These are phyloP conservation scores for Mortierella sp. DNA, from an alignment of 371 early-diverging fungal species.

Conservation along the genomic window DNA sequence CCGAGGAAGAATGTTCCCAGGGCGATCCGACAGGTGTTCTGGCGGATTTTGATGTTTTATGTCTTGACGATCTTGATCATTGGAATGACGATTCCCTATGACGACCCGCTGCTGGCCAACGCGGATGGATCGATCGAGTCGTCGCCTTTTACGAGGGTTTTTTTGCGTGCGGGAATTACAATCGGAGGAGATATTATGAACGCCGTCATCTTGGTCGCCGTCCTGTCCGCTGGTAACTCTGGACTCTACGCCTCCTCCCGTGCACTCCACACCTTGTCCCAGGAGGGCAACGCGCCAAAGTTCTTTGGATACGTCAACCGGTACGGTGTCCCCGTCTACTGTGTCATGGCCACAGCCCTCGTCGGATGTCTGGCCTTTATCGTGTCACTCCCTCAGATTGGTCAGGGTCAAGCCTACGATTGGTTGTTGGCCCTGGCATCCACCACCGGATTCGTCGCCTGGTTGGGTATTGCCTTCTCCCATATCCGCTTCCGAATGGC, in stretches of 20 bases:
- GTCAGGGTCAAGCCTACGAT: constrained; percentile 59
- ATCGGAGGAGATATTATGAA: constrained; percentile 82
- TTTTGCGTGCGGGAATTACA: constrained; percentile 72
- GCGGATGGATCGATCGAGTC: constrained; percentile 58
- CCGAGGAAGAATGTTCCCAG: constrained; percentile 79
- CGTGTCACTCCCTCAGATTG: constrained; percentile 55
- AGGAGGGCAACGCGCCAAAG: constrained; percentile 75
- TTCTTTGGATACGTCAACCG: constrained; percentile 59
- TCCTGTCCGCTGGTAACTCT: constrained; percentile 82
- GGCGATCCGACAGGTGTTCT: constrained; percentile 79
- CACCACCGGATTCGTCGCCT: constrained; percentile 81
- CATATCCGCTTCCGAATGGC: constrained; percentile 87
- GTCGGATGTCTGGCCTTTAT: constrained; percentile 66
- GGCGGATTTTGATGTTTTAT: constrained; percentile 81
- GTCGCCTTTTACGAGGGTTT: constrained; percentile 81
- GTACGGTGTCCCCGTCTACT: constrained; percentile 64
- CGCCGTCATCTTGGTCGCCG: constrained; percentile 77
- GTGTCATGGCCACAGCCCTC: constrained; percentile 60
- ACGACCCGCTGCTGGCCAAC: constrained; percentile 66
- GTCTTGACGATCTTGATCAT: constrained; percentile 77
- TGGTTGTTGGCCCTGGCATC: constrained; percentile 76
- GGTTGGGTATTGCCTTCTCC: constrained; percentile 80
- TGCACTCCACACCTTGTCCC: constrained; percentile 75
- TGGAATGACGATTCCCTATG: constrained; percentile 75
- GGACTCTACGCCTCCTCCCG: constrained; percentile 82